Evolutionary conservation across 2,329 filamentous ascomycete genomes (phyloP).

Genomic region (Cercospora citrullina): DNA sequence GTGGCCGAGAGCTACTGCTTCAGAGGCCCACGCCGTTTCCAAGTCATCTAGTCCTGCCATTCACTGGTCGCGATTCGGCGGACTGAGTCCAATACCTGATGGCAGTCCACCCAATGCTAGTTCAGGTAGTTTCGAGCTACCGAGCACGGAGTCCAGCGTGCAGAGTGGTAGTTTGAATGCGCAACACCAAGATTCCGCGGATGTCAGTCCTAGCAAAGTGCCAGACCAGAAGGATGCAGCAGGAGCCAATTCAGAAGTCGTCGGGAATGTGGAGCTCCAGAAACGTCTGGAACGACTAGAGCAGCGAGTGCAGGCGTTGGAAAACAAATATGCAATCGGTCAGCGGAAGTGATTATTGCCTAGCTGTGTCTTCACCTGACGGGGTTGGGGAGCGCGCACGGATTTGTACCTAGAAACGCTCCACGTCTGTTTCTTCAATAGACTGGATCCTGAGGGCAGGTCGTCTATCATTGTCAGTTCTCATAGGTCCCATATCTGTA

Average conservation of each 20-base stretch:
- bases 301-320: background rate
- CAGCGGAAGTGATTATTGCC: background rate
- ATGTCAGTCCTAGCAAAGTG: background rate
- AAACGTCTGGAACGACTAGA: slow-evolving; percentile 2
- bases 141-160: background rate
- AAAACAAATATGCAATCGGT: background rate
- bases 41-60: background rate
- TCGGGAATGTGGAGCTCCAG: background rate
- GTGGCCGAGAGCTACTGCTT: slow-evolving; percentile 19
- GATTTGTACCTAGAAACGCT: background rate
- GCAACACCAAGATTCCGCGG: background rate
- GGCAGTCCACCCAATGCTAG: slow-evolving; percentile 31
- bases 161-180: background rate
- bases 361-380: background rate
- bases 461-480: background rate
- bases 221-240: background rate
- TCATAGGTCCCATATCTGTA: background rate
- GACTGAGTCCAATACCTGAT: slow-evolving; percentile 35
- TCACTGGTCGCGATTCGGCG: slow-evolving; percentile 27
- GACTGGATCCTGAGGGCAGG: background rate
- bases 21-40: background rate
- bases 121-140: slow-evolving; percentile 1
- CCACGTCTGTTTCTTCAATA: background rate
- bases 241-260: background rate
- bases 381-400: background rate